Evolutionary conservation across 179 eudicot species (phyloP).

Genomic region (Spergularia azorica): DNA sequence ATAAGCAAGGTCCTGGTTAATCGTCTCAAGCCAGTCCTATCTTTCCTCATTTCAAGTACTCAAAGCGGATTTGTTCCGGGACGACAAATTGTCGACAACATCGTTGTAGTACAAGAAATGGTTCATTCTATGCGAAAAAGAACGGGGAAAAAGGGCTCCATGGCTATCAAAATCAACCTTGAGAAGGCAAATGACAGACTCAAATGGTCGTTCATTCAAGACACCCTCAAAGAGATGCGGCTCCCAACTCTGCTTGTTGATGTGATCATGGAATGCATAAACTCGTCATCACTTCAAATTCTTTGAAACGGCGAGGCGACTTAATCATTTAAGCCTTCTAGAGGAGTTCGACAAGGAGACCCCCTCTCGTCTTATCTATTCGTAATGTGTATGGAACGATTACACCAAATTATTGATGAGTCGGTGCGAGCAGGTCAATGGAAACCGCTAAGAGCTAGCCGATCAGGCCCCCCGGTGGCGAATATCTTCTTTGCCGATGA

Average conservation of each 20-base stretch:
- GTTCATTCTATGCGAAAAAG: background rate
- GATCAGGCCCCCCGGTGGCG: background rate
- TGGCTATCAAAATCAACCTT: background rate
- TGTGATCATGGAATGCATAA: background rate
- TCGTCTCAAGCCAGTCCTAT: background rate
- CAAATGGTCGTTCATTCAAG: background rate
- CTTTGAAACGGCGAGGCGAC: background rate
- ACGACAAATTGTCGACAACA: background rate
- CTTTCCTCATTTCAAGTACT: background rate
- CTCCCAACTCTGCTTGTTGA: background rate
- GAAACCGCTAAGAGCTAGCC: background rate
- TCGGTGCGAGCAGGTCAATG: background rate
- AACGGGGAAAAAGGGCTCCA: background rate
- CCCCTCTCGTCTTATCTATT: background rate
- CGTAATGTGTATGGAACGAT: background rate
- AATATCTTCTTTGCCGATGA: too few relatives aligned
- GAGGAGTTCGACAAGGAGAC: background rate
- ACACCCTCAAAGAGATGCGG: background rate
- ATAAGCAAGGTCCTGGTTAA: background rate
- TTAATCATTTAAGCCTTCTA: background rate
- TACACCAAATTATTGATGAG: background rate
- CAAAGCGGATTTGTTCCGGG: slow-evolving; percentile 3
- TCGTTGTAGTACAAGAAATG: background rate
- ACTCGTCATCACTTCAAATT: background rate
- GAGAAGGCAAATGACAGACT: background rate